These are phyloP conservation scores for Oxalis stricta DNA, from an alignment of 441 rosid genomes.

Conservation along the genomic window DNA sequence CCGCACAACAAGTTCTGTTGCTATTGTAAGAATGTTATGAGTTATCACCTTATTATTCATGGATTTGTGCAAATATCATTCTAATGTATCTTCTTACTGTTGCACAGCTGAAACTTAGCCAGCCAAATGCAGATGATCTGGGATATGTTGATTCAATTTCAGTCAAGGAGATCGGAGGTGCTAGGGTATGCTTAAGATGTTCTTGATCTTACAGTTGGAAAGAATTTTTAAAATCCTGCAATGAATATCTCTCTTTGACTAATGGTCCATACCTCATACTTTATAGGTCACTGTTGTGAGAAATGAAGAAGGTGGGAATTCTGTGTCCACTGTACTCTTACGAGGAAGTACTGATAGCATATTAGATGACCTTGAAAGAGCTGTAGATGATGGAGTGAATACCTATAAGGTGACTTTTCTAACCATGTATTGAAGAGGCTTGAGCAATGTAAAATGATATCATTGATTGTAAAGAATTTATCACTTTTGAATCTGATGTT, in stretches of 20 bases:
- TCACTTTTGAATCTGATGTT: no score
- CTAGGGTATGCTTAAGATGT: slow-evolving; percentile 47
- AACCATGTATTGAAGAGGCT: neutral
- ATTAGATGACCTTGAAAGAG: slow-evolving; percentile 98
- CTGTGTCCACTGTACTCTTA: slow-evolving; percentile 76
- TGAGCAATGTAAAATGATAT: neutral
- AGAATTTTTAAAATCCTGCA: neutral
- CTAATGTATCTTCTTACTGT: slow-evolving; percentile 7
- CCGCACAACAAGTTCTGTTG: slow-evolving; percentile 91
- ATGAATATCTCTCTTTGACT: slow-evolving; percentile 4
- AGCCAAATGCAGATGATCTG: slow-evolving; percentile 79
- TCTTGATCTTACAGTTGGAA: slow-evolving; percentile 1
- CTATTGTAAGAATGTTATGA: slow-evolving; percentile 40
- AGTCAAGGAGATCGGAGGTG: slow-evolving; percentile 96
- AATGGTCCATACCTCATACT: no score
- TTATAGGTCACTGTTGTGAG: slow-evolving; percentile 72
- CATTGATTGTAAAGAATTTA: no score
- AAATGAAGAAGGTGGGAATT: slow-evolving; percentile 95
- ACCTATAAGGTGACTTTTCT: slow-evolving; percentile 66
- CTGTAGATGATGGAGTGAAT: slow-evolving; percentile 98
- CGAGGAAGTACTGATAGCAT: slow-evolving; percentile 98
- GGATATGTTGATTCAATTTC: slow-evolving; percentile 84
- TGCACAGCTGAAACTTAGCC: slow-evolving; percentile 78
- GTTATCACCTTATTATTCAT: slow-evolving; percentile 1
- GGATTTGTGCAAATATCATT: slow-evolving; percentile 1